A percentile compares a stretch with the other conserved stretches of the same genome.
Evolutionary conservation across 108 stramenopile genomes (phyloP).

Genomic region (Epipyxis sp.): DNA sequence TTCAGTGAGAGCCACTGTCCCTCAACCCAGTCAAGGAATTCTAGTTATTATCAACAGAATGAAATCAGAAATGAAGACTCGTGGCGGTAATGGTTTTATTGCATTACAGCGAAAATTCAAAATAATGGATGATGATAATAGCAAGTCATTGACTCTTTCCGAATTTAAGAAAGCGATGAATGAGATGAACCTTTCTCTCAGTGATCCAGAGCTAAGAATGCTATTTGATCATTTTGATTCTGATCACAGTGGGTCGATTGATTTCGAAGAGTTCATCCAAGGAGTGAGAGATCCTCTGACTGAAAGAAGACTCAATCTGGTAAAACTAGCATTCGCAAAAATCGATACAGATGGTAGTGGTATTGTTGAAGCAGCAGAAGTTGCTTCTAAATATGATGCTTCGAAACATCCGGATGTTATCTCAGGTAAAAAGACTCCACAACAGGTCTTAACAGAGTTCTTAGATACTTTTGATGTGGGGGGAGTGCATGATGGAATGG

Average conservation of each 20-base stretch:
- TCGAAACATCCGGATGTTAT: conserved; percentile 47
- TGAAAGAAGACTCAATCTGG: neutral
- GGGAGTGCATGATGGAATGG: conserved; percentile 39
- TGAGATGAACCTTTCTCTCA: conserved; percentile 20
- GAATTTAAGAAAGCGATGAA: conserved; percentile 61
- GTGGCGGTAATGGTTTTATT: conserved; percentile 32
- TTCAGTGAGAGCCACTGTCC: neutral
- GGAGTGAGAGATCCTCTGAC: neutral
- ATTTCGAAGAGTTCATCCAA: neutral
- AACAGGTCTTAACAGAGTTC: conserved; percentile 39
- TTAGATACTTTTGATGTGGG: conserved; percentile 44
- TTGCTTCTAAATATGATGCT: conserved; percentile 39
- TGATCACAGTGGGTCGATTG: neutral
- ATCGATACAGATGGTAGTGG: neutral
- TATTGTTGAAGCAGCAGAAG: conserved; percentile 28
- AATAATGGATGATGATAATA: conserved; percentile 6
- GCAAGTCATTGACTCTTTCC: conserved; percentile 34
- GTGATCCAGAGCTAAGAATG: conserved; percentile 11
- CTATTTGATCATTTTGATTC: conserved; percentile 8
- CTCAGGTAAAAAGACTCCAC: conserved; percentile 30
- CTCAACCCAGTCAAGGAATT: neutral
- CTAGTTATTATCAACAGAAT: neutral
- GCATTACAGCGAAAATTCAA: neutral
- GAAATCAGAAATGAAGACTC: neutral
- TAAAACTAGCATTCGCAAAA: neutral